phyloP scores from a whole-genome alignment of 139 green algal species.

The Trebouxia sp. region DNA sequence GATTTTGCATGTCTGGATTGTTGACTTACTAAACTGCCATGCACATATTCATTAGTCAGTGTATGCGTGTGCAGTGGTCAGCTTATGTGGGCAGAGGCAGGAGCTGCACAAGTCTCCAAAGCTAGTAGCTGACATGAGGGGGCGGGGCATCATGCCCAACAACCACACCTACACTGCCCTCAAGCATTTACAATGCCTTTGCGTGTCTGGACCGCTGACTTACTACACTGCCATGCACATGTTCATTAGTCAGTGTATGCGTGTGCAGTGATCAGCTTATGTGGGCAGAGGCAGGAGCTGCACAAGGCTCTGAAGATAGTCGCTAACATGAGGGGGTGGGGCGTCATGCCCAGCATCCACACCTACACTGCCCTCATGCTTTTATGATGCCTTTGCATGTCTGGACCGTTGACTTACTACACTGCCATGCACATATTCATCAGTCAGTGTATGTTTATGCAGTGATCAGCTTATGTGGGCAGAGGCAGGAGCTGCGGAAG shows the following conservation, averaged over 20 bases:
- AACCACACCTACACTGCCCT: conserved; percentile 34
- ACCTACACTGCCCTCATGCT: conserved; percentile 41
- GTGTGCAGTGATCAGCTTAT: conserved; percentile 59
- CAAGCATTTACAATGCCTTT: too few relatives aligned
- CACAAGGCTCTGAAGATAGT: conserved; percentile 54
- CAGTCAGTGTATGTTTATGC: conserved; percentile 23
- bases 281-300: conserved; percentile 66
- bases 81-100: conserved; percentile 63
- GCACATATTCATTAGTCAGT: too few relatives aligned
- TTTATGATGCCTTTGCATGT: too few relatives aligned
- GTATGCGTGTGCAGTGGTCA: conserved; percentile 38
- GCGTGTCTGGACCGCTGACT: too few relatives aligned
- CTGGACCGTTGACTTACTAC: too few relatives aligned
- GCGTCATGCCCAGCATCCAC: conserved; percentile 31
- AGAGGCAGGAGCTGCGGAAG: conserved; percentile 62
- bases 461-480: conserved; percentile 64
- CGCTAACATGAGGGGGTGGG: conserved; percentile 54
- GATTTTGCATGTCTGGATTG: too few relatives aligned
- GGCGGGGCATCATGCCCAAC: conserved; percentile 27
- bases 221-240: too few relatives aligned
- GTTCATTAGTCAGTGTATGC: too few relatives aligned
- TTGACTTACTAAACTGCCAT: too few relatives aligned
- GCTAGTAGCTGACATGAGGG: conserved; percentile 59
- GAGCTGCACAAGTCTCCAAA: conserved; percentile 54
- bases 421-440: too few relatives aligned